Percentiles rank a stretch among this genome's conserved stretches.
Evolutionary conservation across 2,329 filamentous ascomycete genomes (phyloP).

Genomic region (Teratosphaeria viscida): DNA sequence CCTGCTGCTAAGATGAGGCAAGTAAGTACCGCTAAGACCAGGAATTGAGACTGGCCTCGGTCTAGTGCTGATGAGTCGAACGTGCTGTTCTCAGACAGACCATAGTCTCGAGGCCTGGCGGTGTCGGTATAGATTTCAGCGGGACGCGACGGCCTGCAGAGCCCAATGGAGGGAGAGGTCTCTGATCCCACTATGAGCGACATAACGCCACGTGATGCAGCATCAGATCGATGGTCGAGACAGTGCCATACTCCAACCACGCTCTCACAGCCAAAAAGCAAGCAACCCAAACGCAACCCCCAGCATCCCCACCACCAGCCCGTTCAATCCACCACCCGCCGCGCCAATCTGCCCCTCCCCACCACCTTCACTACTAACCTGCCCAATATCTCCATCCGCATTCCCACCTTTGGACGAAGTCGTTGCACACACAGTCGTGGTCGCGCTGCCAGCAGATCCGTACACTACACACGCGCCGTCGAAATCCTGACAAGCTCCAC

Average conservation of each 20-base stretch:
- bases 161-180: no score
- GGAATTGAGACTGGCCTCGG: not conserved
- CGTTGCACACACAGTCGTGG: constrained; percentile 2
- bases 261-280: not conserved
- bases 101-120: not conserved
- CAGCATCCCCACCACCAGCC: not conserved
- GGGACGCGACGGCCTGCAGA: no score
- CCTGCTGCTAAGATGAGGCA: not conserved
- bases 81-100: not conserved
- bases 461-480: constrained; percentile 5
- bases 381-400: constrained; percentile 1
- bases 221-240: no score
- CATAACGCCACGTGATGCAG: no score
- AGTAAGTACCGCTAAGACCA: not conserved
- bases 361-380: not conserved
- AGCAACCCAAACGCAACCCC: not conserved
- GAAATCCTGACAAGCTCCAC: constrained; percentile 3
- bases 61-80: not conserved
- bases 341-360: not conserved
- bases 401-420: not conserved
- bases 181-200: no score
- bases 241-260: not conserved
- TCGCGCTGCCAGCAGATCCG: not conserved
- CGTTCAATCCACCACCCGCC: not conserved
- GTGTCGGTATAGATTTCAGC: no score